A percentile compares a stretch with the other conserved stretches of the same genome.
These are phyloP conservation scores for Diplocarpon mali DNA, from an alignment of 2,329 filamentous ascomycete species.

Conservation along the genomic window DNA sequence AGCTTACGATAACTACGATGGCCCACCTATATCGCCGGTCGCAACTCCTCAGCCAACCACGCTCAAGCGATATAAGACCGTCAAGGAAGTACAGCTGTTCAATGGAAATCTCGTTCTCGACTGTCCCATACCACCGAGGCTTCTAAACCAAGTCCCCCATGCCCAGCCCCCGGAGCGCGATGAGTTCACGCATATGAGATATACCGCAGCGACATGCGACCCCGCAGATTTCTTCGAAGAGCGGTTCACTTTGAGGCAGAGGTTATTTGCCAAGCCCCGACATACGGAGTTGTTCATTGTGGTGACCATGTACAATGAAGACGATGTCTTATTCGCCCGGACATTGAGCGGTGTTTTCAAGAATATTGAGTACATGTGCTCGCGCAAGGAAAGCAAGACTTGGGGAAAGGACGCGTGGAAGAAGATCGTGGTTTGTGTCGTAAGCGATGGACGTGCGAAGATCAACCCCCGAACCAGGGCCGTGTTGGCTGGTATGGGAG, in stretches of 20 bases:
- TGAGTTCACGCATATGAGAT: conserved; percentile 85
- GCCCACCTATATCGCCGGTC: conserved; percentile 30
- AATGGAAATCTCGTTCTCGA: conserved; percentile 94
- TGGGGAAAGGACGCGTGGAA: conserved; percentile 99
- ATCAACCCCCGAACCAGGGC: conserved; percentile 89
- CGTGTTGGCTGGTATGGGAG: conserved; percentile 82
- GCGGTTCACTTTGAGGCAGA: conserved; percentile 85
- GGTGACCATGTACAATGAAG: conserved; percentile 98
- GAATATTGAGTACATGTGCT: conserved; percentile 98
- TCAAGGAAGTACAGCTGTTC: conserved; percentile 96
- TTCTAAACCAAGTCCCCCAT: conserved; percentile 47
- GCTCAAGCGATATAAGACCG: conserved; percentile 91
- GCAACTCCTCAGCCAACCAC: conserved; percentile 41
- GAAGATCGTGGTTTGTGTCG: conserved; percentile 97
- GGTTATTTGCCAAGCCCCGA: conserved; percentile 80
- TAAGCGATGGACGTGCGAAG: conserved; percentile 92
- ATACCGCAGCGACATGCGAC: conserved; percentile 90
- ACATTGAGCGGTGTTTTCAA: conserved; percentile 98
- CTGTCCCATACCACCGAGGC: conserved; percentile 81
- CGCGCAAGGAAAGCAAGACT: conserved; percentile 82
- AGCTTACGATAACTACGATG: conserved; percentile 33
- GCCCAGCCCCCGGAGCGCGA: conserved; percentile 59
- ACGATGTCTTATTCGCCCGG: conserved; percentile 88
- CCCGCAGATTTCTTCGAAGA: conserved; percentile 78
- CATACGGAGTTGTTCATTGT: conserved; percentile 95